A percentile compares a stretch with the other conserved stretches of the same genome.
phyloP scores from a whole-genome alignment of 2,329 filamentous ascomycete species.

The Beauveria sp. region DNA sequence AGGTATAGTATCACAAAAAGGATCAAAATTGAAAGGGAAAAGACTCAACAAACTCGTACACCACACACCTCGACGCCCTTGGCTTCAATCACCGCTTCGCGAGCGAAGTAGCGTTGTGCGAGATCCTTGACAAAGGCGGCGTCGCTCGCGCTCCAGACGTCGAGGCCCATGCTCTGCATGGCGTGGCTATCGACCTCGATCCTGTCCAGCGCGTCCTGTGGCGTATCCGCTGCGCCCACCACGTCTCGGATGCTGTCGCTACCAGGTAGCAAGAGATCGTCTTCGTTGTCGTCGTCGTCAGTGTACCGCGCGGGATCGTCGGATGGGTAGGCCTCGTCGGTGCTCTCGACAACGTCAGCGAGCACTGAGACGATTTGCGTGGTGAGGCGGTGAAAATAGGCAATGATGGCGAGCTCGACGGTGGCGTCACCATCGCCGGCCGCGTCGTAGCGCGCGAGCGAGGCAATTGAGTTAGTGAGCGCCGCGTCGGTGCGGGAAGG shows the following conservation, averaged over 20 bases:
- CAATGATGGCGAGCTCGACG: conserved; percentile 64
- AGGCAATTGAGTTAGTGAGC: conserved; percentile 37
- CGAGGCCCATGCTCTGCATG: conserved; percentile 65
- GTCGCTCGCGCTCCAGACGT: conserved; percentile 67
- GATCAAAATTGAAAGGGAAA: background rate
- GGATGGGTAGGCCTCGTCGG: conserved; percentile 33
- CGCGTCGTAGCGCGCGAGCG: conserved; percentile 30
- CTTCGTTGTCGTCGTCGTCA: conserved; percentile 27
- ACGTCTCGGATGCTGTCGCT: conserved; percentile 22
- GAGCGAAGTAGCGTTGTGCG: conserved; percentile 57
- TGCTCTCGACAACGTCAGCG: conserved; percentile 49
- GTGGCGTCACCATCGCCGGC: conserved; percentile 33
- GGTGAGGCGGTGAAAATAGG: conserved; percentile 75
- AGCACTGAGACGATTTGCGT: conserved; percentile 56
- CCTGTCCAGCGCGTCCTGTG: conserved; percentile 15
- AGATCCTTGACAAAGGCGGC: conserved; percentile 60
- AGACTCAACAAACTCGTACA: conserved; percentile 53
- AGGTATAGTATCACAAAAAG: background rate
- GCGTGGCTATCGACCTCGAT: conserved; percentile 57
- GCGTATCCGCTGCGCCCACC: background rate
- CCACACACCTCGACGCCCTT: conserved; percentile 70
- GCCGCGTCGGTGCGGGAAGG: conserved; percentile 23
- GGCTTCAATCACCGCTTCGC: conserved; percentile 55
- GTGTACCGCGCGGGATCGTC: conserved; percentile 18
- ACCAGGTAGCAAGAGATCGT: conserved; percentile 20